A percentile compares a stretch with the other conserved stretches of the same genome.
These are phyloP conservation scores for Plasmodium yoelii DNA, from an alignment of 169 alveolate species.

Conservation along the genomic window DNA sequence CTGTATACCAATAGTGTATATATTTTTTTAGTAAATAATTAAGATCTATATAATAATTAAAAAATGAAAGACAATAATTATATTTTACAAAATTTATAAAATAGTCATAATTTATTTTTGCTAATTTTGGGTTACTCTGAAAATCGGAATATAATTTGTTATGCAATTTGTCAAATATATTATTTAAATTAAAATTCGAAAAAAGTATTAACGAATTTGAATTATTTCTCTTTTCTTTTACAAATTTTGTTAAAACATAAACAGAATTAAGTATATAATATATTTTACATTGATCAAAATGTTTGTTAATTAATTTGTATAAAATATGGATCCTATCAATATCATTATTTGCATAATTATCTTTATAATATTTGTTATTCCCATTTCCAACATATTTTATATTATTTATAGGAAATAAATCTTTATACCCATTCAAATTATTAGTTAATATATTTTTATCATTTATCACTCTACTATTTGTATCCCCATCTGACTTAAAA, in stretches of 20 bases:
- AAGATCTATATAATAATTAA: conserved; percentile 28
- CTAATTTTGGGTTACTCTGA: not conserved
- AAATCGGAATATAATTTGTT: not conserved
- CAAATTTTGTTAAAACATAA: conserved; percentile 30
- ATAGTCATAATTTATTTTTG: conserved; percentile 16
- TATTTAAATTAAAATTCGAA: conserved; percentile 30
- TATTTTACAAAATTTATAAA: conserved; percentile 49
- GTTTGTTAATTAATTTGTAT: conserved; percentile 12
- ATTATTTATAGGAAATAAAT: not conserved
- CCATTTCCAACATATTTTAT: not conserved
- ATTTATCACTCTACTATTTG: not conserved
- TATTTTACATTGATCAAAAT: conserved; percentile 27
- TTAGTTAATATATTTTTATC: not conserved
- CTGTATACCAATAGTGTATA: not conserved
- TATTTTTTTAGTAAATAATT: not conserved
- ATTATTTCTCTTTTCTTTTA: conserved; percentile 38
- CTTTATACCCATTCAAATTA: not conserved
- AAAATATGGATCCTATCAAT: conserved; percentile 16
- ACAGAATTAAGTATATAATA: conserved; percentile 46
- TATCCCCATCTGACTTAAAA: not conserved
- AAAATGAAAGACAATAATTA: conserved; percentile 35
- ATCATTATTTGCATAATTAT: not conserved
- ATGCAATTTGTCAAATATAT: conserved; percentile 29
- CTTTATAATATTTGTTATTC: not conserved
- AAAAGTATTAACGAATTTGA: not conserved